Percentiles rank a stretch among this genome's conserved stretches.
Evolutionary conservation across 768 basidiomycete species (phyloP).

Genomic region (Cantharellus cinnabarinus): DNA sequence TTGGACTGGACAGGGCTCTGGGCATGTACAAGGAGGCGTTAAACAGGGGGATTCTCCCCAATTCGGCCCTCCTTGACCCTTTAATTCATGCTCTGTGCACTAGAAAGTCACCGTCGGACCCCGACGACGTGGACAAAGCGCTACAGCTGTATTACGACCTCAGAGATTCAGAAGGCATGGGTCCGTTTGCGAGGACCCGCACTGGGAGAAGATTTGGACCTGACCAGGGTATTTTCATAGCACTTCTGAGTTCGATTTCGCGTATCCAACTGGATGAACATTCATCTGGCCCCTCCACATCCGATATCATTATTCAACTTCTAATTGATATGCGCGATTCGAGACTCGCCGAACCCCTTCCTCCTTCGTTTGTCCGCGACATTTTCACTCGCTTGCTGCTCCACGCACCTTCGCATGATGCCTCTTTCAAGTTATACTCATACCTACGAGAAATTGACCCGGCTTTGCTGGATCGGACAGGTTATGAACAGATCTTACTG

Average conservation of each 20-base stretch:
- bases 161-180: background rate
- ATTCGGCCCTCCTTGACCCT: background rate
- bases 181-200: background rate
- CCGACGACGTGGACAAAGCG: background rate
- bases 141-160: background rate
- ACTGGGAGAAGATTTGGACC: background rate
- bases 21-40: background rate
- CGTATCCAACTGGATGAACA: background rate
- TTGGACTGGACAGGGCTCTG: background rate
- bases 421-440: background rate
- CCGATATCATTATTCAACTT: background rate
- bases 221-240: background rate
- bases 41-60: background rate
- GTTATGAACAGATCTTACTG: constrained; percentile 42
- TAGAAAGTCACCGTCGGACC: background rate
- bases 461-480: constrained; percentile 21
- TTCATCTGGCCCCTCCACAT: background rate
- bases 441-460: background rate
- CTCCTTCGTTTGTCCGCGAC: background rate
- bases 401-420: background rate
- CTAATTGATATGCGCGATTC: background rate
- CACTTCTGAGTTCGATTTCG: background rate
- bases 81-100: background rate
- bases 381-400: background rate
- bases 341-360: background rate